Evolutionary conservation across 768 basidiomycete genomes (phyloP).

Genomic region (Russula sp.): DNA sequence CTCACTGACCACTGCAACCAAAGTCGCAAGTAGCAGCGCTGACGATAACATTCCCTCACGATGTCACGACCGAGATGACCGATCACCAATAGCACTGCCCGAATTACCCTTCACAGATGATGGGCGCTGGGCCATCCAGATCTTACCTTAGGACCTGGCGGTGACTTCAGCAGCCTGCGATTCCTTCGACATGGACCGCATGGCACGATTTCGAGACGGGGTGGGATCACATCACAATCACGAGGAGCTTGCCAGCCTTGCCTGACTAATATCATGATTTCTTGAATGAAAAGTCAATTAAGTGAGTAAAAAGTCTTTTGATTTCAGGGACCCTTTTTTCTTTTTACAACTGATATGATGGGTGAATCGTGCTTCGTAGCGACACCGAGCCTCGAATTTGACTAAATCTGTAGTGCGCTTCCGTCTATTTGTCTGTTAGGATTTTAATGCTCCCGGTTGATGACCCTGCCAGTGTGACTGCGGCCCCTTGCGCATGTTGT

Average conservation of each 20-base stretch:
- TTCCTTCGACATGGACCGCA: no score
- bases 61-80: not conserved
- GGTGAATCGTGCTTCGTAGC: not conserved
- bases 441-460: not conserved
- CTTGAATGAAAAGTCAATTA: not conserved
- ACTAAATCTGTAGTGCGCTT: not conserved
- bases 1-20: conserved; percentile 10
- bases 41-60: conserved; percentile 6
- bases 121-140: conserved; percentile 34
- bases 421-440: no score
- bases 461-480: not conserved
- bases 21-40: not conserved
- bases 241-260: not conserved
- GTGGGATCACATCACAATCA: conserved; percentile 1
- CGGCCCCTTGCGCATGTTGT: not conserved
- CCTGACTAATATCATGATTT: not conserved
- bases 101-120: conserved; percentile 32
- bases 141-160: conserved; percentile 32
- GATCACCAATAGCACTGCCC: conserved; percentile 33
- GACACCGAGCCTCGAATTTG: not conserved
- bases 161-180: conserved; percentile 7
- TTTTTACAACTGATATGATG: no score
- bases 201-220: conserved; percentile 21
- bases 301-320: not conserved
- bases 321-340: not conserved